Evolutionary conservation across 140 eudicot genomes (phyloP), one percentile per base, ranked within the genome.

Genomic region (Bidens hawaiensis): DNA sequence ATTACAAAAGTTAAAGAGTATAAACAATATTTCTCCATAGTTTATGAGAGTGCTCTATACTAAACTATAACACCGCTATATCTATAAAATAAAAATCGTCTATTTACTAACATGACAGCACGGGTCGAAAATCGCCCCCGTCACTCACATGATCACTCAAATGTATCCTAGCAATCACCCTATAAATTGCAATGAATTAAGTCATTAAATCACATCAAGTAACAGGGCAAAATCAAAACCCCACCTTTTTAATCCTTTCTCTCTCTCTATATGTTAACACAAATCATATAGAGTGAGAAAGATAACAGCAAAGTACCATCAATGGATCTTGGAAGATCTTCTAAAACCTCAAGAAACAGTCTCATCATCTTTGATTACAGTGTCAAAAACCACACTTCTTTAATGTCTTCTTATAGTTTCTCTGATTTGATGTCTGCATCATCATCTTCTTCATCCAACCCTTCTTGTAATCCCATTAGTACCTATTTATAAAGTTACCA

Each of bases 371-470:
- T 33, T 33, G 21, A 49, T 46, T 15, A 21, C 65, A 64, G 36
- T 58, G 58, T 51, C 33, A 27, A 18, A 49, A n/a, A 52, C 21
- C 65, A 53, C 28, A n/a, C n/a, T n/a, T n/a, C n/a, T n/a, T n/a
- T n/a, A n/a, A 26, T 33, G 40, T 69, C 42, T 59, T 70, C 40
- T 40, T 49, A 11, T 17, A 16, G 31, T 17, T 68, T 36, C 58
- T 69, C 67, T 52, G 41, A 11, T 52, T 63, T 71, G 59, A 71
- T 71, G 76, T 24, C 79, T 9, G 74, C 79, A 60, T 69, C 79
- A 60, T 68, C 79, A 6, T 60, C 79, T 4, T 75, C 79, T 51
- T 58, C 79, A 22, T 61, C 75, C 51, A 71, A 71, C 49, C 76
- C 71, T 71, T 71, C 76, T 68, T 75, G 61, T 68, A 51, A 49